Evolutionary conservation across 805 yeast species (phyloP), one percentile per base, ranked within the genome.

Genomic region (Saccharomycopsis malanga): DNA sequence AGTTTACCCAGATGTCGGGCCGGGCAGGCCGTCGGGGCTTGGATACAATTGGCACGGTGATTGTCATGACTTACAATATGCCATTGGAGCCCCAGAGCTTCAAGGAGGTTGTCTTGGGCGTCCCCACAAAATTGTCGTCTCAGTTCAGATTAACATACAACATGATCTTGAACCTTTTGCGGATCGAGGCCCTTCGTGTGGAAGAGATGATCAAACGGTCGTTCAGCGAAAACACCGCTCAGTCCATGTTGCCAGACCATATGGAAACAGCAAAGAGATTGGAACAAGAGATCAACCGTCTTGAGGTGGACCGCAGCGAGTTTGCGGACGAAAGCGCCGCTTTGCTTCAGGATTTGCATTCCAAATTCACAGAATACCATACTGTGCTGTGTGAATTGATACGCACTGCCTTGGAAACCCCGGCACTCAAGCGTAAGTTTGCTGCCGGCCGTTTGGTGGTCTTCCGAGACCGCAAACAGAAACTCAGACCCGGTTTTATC

Each of bases 1-100:
- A 93, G 62, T 93, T 91, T 61, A 93, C 98, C 0, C 98, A 91
- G 66, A 93, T 93, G 98, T 89, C 97, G 0, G 98, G 98, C 39
- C 77, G 98, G 64, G 98, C 98, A 0, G 98, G 98, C 51, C 80
- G 98, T 67, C 80, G 98, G 70, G 98, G 98, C 30, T 68, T 93
- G 54, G 98, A 93, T 68, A 68, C 79, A 18, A 87, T 85, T 0
- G 98, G 98, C 60, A 91, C 97, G 0, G 98, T 93, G 10, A 87
- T 93, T 53, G 79, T 89, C 4, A 87, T 93, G 94, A 73, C 94
- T 2, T 85, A 82, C 58, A 79, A 75, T 42, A 75, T 76, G 22
- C 87, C 93, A 0, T 57, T 82, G 17, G 70, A 71, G 4, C 70
- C 70, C 17, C 60, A 71, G 0, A 75, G 78, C 14, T 77, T 93